Evolutionary conservation across 768 basidiomycete species (phyloP), one percentile per base, ranked within the genome.

Genomic region (Lactarius psammicola): DNA sequence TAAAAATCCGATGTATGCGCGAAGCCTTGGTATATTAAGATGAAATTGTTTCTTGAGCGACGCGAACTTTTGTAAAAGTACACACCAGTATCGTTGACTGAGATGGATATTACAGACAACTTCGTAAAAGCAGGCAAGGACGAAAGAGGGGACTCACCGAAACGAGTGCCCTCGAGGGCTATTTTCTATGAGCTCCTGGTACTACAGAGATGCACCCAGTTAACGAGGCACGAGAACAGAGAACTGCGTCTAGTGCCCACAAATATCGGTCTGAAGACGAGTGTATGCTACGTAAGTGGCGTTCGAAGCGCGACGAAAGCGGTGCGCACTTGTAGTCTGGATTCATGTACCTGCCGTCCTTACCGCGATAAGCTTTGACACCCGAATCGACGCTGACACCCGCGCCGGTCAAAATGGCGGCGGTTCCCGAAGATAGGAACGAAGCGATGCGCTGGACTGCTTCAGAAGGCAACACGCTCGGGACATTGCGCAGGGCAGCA

Each of bases 381-480:
- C 96, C 96, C 31, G 90, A 93, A 75, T 98, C 96, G 33, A 98
- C 95, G 74, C 90, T 92, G 69, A 97, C 92, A 8, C 96, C 96
- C 0, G 96, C 96, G 2, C 95, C 95, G 0, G 94, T 95, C 62
- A 98, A 74, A 18, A 94, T 78, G 0, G 88, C 78, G 56, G 85
- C 85, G 75, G 85, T 88, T n/a, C 93, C 92, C 4, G 80, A 77
- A 0, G 80, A 76, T 23, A 96, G 75, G 71, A 95, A 95, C 2
- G 79, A 74, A 5, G 85, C 78, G 62, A 92, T 81, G 60, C 84
- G 83, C 34, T 87, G 79, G 55, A 85, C 76, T 13, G 89, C 89
- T 65, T 82, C 84, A 38, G 78, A 74, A 0, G 80, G 72, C 11
- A 84, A 77, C 49, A 84, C 74, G 20, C 74, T 70, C 30, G 77